Evolutionary conservation across 2,329 filamentous ascomycete species (phyloP).

Genomic region (Botrytis tulipae): DNA sequence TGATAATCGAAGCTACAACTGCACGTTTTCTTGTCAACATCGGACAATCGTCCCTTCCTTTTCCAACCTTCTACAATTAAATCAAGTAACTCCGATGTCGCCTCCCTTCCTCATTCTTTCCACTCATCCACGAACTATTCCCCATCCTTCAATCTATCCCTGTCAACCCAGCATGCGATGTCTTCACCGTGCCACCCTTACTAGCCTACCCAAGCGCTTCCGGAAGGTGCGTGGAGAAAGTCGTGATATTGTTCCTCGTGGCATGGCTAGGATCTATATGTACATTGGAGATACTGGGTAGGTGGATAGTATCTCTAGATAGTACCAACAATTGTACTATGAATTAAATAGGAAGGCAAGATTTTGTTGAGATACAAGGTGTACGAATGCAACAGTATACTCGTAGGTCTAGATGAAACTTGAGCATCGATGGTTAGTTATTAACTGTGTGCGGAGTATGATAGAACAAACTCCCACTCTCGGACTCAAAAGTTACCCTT

Average conservation of each 20-base stretch:
- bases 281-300: neutral
- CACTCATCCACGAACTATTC: neutral
- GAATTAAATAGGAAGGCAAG: conserved; percentile 7
- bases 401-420: neutral
- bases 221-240: conserved; percentile 13
- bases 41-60: neutral
- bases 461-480: neutral
- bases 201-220: neutral
- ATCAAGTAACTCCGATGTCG: conserved; percentile 14
- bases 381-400: neutral
- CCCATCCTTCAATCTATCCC: neutral
- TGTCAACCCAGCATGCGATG: neutral
- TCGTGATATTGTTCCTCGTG: conserved; percentile 1
- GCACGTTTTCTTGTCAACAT: neutral
- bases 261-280: neutral
- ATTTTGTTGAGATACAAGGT: neutral
- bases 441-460: neutral
- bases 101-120: neutral
- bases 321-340: neutral
- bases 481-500: neutral
- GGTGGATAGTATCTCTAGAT: neutral
- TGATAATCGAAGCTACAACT: neutral
- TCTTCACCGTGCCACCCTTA: conserved; percentile 10
- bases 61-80: neutral
- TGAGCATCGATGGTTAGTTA: neutral